Conservation (phyloP, 495 filamentous ascomycete genomes). For the Talaromyces nanjingensis region DNA sequence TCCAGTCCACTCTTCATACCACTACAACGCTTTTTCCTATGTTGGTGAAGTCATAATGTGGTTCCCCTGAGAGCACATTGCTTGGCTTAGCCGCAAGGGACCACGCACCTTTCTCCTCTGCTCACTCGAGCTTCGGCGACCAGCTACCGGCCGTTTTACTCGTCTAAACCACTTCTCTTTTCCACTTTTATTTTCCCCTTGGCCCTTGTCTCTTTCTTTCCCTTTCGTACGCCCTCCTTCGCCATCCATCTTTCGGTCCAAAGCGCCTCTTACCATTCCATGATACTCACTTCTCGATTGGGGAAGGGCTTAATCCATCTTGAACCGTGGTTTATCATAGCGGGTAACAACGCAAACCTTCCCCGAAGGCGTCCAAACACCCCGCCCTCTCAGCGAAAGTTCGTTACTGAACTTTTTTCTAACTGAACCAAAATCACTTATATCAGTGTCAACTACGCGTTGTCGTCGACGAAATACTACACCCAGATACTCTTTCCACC, state of each 20-base stretch:
- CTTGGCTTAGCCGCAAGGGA: slow-evolving; percentile 6
- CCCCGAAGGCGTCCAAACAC: neutral
- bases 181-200: slow-evolving; percentile 10
- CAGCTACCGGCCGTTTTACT: neutral
- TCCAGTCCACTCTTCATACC: neutral
- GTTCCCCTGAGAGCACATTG: neutral
- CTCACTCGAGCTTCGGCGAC: neutral
- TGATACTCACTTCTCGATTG: neutral
- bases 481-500: neutral
- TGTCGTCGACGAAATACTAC: neutral
- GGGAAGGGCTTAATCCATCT: neutral
- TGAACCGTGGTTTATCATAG: slow-evolving; percentile 2
- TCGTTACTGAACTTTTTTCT: neutral
- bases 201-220: slow-evolving; percentile 12
- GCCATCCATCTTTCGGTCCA: slow-evolving; percentile 13
- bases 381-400: neutral
- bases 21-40: neutral
- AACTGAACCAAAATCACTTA: neutral
- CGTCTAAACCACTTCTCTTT: slow-evolving; percentile 1
- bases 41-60: slow-evolving; percentile 2
- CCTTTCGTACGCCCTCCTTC: slow-evolving; percentile 7
- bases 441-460: neutral
- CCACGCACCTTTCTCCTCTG: neutral
- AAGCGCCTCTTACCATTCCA: neutral
- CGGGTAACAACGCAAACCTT: slow-evolving; percentile 6